Conservation (phyloP, 2,329 filamentous ascomycete species). For the Trichoderma simmonsii region DNA sequence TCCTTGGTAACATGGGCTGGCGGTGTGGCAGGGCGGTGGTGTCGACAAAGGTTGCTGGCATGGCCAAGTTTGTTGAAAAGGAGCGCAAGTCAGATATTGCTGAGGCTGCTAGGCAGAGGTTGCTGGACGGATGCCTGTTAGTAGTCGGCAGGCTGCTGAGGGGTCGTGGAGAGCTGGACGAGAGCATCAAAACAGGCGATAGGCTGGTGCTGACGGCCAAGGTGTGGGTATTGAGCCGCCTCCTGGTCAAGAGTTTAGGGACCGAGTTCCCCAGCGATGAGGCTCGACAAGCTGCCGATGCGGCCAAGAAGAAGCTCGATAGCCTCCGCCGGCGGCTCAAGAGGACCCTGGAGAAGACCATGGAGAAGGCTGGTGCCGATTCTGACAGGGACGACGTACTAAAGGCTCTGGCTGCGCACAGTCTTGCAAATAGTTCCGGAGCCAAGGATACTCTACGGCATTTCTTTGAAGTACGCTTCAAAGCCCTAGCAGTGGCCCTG, state of each 20-base stretch:
- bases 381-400: constrained; percentile 54
- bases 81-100: constrained; percentile 29
- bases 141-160: constrained; percentile 49
- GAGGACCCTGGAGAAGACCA: constrained; percentile 64
- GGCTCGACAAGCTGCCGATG: constrained; percentile 48
- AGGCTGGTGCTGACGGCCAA: constrained; percentile 62
- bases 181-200: constrained; percentile 41
- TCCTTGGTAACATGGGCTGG: constrained; percentile 68
- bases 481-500: constrained; percentile 64
- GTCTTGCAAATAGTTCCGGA: constrained; percentile 75
- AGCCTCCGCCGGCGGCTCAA: constrained; percentile 62
- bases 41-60: constrained; percentile 59
- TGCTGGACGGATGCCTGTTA: constrained; percentile 52
- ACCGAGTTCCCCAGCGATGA: constrained; percentile 40
- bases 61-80: constrained; percentile 45
- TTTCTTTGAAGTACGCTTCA: constrained; percentile 70
- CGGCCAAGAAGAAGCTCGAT: constrained; percentile 61
- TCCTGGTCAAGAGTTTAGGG: constrained; percentile 71
- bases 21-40: constrained; percentile 73
- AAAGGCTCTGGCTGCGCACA: constrained; percentile 76
- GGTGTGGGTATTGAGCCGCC: constrained; percentile 69
- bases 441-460: constrained; percentile 74
- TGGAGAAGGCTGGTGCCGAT: constrained; percentile 59
- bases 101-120: constrained; percentile 44
- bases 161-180: constrained; percentile 32